Base-by-base conservation (phyloP, 2,329 filamentous ascomycete genomes). In the Ophiocordyceps camponoti-saundersi region DNA sequence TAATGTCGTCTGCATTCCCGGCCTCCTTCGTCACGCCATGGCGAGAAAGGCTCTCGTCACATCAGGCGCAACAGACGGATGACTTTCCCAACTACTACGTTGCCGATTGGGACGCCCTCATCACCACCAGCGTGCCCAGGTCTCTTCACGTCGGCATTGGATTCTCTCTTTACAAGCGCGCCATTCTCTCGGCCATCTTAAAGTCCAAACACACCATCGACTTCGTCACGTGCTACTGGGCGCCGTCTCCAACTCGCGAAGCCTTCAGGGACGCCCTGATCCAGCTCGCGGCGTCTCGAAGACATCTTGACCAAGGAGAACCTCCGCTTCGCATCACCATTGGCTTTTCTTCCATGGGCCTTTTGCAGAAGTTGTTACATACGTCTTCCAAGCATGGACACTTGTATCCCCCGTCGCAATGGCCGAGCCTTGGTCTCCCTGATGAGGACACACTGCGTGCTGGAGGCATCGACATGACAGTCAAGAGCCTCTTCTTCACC, bases 171-270 rank as follows among this genome's bases (percentile, higher is more conserved):
- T 79, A 72, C 53, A 67, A 68, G 0, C 63, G 67, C 39, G 63
- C 67, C 3, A 66, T 87, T 7, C 62, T 81, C 0, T 77, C 82
- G 2, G 75, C 78, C 10, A 71, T 89, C 3, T 63, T 75, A 5
- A 58, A 64, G 1, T 79, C 84, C 2, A 66, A 72, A 34, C 63
- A 70, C 44, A 84, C 87, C 55, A 66, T 89, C 26, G 75, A 88
- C 49, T 70, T 92, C 41, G 82, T 88, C 7, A 90, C 85, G 10
- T 90, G 85, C 61, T 92, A 89, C 63, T 89, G 85, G 84, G 79
- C 85, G 0, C 65, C 67, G 0, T 89, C 84, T 0, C 61, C 70
- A 1, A 80, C 78, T 0, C 67, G 80, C 18, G 64, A 71, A 4
- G 70, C 70, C 0, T 65, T 92, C 13, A 69, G 66, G 39, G 64